Evolutionary conservation across 2,329 filamentous ascomycete species (phyloP).

Genomic region (Calonectria multiphialidica): DNA sequence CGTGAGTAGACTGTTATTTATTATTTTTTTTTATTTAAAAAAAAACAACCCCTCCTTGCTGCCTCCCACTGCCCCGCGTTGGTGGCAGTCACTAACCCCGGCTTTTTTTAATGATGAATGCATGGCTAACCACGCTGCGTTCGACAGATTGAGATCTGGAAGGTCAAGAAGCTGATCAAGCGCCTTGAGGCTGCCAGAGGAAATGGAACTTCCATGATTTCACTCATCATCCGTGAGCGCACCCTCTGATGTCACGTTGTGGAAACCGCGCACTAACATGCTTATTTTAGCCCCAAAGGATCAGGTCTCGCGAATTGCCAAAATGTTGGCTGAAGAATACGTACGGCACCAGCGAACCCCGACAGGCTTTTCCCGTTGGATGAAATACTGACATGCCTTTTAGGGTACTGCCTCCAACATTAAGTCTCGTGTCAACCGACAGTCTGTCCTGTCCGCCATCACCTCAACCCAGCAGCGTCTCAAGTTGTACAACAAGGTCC

Average conservation of each 20-base stretch:
- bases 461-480: constrained; percentile 99
- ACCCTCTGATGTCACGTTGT: constrained; percentile 1
- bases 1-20: constrained; percentile 57
- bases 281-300: constrained; percentile 85
- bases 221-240: constrained; percentile 92
- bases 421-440: constrained; percentile 98
- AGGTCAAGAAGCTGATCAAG: constrained; percentile 99
- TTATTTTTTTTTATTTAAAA: constrained; percentile 21
- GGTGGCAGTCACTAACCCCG: constrained; percentile 20
- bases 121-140: constrained; percentile 31
- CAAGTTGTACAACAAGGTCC: constrained; percentile 99
- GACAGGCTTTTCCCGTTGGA: neutral
- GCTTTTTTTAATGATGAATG: constrained; percentile 22
- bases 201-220: constrained; percentile 99
- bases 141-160: constrained; percentile 81
- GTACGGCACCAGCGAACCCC: constrained; percentile 62
- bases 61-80: constrained; percentile 47
- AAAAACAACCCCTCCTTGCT: constrained; percentile 38
- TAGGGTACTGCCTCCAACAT: constrained; percentile 99
- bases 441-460: constrained; percentile 97
- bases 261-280: constrained; percentile 43
- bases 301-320: constrained; percentile 93
- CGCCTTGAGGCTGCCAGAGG: constrained; percentile 95
- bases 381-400: constrained; percentile 34
- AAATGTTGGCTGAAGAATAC: constrained; percentile 99